Evolutionary conservation across 108 stramenopile species (phyloP).

Genomic region (Fistulifera solaris): DNA sequence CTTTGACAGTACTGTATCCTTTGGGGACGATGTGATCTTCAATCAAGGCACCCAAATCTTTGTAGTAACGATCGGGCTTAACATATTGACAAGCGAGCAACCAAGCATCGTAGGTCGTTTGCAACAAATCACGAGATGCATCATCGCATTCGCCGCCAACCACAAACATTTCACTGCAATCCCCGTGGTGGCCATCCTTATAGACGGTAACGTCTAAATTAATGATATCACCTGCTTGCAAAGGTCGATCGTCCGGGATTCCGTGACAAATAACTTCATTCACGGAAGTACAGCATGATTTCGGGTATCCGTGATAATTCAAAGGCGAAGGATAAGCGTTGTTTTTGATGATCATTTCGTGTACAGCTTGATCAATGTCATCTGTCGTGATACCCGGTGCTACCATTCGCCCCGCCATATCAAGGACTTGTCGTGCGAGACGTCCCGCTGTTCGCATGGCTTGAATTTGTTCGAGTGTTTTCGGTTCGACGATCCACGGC

Average conservation of each 20-base stretch:
- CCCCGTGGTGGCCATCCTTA: slow-evolving; percentile 93
- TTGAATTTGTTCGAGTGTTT: slow-evolving; percentile 80
- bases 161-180: slow-evolving; percentile 96
- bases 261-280: slow-evolving; percentile 99
- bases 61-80: slow-evolving; percentile 79
- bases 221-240: slow-evolving; percentile 89
- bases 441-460: slow-evolving; percentile 85
- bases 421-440: slow-evolving; percentile 87
- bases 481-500: slow-evolving; percentile 85
- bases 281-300: slow-evolving; percentile 94
- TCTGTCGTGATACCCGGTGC: slow-evolving; percentile 82
- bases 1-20: slow-evolving; percentile 71
- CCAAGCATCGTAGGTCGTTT: slow-evolving; percentile 88
- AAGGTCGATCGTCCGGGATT: slow-evolving; percentile 86
- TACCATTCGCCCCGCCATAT: slow-evolving; percentile 80
- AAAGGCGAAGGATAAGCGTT: slow-evolving; percentile 92
- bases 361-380: slow-evolving; percentile 90
- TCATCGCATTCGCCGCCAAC: slow-evolving; percentile 76
- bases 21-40: slow-evolving; percentile 59
- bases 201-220: slow-evolving; percentile 95
- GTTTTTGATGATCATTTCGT: slow-evolving; percentile 64
- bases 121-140: slow-evolving; percentile 45
- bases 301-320: slow-evolving; percentile 97
- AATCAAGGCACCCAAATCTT: slow-evolving; percentile 89
- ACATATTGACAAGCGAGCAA: slow-evolving; percentile 60